Evolutionary conservation across 331 rosid species (phyloP).

Genomic region (Rosa hybrid): DNA sequence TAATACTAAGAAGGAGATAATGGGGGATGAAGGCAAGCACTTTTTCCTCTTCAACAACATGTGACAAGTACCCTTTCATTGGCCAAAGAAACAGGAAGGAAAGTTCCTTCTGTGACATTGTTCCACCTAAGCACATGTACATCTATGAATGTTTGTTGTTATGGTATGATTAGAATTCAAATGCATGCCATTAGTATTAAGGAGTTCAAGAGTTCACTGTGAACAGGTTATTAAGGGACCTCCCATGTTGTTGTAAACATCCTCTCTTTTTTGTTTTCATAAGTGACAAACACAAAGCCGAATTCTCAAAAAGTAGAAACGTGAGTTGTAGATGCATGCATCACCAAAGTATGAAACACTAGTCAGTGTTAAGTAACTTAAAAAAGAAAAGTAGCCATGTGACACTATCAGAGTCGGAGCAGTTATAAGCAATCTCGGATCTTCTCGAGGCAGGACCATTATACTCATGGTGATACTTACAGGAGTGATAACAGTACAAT

Average conservation of each 20-base stretch:
- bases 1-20: neutral
- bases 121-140: neutral
- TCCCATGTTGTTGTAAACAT: no score
- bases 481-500: slow-evolving; percentile 53
- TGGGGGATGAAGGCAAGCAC: neutral
- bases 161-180: neutral
- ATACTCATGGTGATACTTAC: slow-evolving; percentile 24
- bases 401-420: neutral
- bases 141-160: neutral
- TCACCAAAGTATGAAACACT: neutral
- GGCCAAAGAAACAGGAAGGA: neutral
- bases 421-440: neutral
- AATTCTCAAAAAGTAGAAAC: neutral
- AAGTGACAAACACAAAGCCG: neutral
- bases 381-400: neutral
- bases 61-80: no score
- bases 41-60: neutral
- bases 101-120: neutral
- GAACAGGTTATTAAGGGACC: neutral
- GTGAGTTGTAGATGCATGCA: neutral
- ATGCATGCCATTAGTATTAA: neutral
- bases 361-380: neutral
- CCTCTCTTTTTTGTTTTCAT: neutral
- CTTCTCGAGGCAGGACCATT: neutral
- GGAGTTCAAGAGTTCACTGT: neutral